Evolutionary conservation across 108 stramenopile species (phyloP).

Genomic region (Cyclotella atomus): DNA sequence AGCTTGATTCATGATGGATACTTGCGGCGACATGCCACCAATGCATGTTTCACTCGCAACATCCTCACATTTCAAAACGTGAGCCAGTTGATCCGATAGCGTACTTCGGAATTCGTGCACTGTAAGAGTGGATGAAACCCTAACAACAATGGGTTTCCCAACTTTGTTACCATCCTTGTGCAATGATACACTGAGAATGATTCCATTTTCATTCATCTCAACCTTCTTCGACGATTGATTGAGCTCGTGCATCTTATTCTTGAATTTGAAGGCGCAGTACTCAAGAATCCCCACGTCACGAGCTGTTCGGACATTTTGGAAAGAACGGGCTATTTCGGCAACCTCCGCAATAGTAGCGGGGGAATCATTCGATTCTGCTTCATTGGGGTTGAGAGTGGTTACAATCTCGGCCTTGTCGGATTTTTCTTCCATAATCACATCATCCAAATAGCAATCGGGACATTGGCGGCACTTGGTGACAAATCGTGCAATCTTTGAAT

Average conservation of each 20-base stretch:
- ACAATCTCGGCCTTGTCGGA: constrained; percentile 8
- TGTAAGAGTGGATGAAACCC: constrained; percentile 66
- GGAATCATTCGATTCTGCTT: not conserved
- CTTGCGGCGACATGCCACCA: constrained; percentile 44
- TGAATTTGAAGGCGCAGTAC: constrained; percentile 54
- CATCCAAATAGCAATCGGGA: constrained; percentile 36
- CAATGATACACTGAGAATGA: constrained; percentile 58
- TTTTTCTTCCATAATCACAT: constrained; percentile 22
- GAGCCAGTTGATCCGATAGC: constrained; percentile 45
- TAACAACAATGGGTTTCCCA: constrained; percentile 54
- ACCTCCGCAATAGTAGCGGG: constrained; percentile 47
- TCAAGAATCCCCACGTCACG: constrained; percentile 73
- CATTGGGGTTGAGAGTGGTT: not conserved
- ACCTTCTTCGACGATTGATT: constrained; percentile 27
- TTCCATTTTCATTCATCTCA: constrained; percentile 61
- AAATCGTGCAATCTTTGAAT: constrained; percentile 59
- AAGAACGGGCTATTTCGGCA: constrained; percentile 45
- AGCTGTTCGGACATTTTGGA: constrained; percentile 52
- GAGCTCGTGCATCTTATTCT: constrained; percentile 15
- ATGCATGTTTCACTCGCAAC: constrained; percentile 3
- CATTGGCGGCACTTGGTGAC: constrained; percentile 58
- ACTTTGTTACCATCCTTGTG: constrained; percentile 37
- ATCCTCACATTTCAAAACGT: constrained; percentile 7
- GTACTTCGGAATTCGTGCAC: constrained; percentile 63
- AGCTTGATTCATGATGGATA: constrained; percentile 61